phyloP scores from a whole-genome alignment of 495 filamentous ascomycete genomes.

The Achaetomiella virescens region DNA sequence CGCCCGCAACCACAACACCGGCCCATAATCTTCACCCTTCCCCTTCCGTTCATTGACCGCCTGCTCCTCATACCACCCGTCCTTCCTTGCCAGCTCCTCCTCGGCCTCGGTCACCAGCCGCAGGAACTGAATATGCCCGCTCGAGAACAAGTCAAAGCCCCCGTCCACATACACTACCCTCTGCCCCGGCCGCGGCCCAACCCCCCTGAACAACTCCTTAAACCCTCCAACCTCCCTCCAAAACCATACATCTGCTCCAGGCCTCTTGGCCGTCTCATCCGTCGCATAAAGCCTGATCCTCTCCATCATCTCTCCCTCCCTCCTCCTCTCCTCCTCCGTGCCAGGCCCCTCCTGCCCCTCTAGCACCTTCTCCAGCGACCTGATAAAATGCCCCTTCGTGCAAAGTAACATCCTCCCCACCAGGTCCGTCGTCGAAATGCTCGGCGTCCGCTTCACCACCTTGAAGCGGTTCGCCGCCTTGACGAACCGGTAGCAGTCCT shows the following conservation, averaged over 20 bases:
- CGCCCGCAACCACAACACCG: conserved; percentile 79
- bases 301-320: conserved; percentile 56
- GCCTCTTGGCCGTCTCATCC: conserved; percentile 65
- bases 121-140: conserved; percentile 93
- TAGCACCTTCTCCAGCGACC: conserved; percentile 60
- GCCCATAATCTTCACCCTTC: conserved; percentile 66
- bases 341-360: conserved; percentile 66
- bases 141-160: conserved; percentile 94
- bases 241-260: conserved; percentile 72
- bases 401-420: conserved; percentile 96
- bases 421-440: conserved; percentile 94
- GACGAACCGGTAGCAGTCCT: conserved; percentile 96
- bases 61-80: conserved; percentile 67
- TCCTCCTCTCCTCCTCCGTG: conserved; percentile 56
- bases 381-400: conserved; percentile 82
- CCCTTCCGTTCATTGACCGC: conserved; percentile 53
- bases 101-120: conserved; percentile 65
- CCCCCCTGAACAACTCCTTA: conserved; percentile 58
- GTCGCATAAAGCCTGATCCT: conserved; percentile 80
- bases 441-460: conserved; percentile 91
- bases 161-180: conserved; percentile 91
- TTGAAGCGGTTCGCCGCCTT: conserved; percentile 87
- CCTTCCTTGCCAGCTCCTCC: conserved; percentile 53
- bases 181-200: conserved; percentile 64
- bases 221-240: conserved; percentile 61